These are phyloP conservation scores for Chloroidium sp. DNA, from an alignment of 163 green algal genomes.

Conservation along the genomic window DNA sequence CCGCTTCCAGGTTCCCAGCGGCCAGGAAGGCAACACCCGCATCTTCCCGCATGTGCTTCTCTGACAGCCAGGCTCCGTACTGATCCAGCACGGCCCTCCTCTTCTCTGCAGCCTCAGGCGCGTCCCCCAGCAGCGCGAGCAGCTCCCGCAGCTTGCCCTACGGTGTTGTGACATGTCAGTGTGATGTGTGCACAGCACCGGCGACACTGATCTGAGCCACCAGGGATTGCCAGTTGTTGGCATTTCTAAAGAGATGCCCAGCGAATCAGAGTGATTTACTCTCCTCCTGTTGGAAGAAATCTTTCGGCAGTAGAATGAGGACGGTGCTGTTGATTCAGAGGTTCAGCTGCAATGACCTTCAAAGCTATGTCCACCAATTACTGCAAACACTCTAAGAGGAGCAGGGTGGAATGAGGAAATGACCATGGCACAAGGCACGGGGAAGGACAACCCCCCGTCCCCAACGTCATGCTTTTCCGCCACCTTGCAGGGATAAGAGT, in stretches of 20 bases:
- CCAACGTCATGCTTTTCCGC: too few species aligned
- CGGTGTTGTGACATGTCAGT: not conserved
- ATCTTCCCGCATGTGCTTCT: slow-evolving; percentile 59
- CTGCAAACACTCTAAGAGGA: too few species aligned
- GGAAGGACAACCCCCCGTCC: too few species aligned
- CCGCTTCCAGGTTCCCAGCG: slow-evolving; percentile 37
- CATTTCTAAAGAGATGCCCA: not conserved
- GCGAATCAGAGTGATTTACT: too few species aligned
- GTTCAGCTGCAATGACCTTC: too few species aligned
- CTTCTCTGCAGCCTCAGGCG: slow-evolving; percentile 4
- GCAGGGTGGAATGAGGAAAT: too few species aligned
- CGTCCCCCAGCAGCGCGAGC: slow-evolving; percentile 50
- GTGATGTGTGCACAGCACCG: not conserved
- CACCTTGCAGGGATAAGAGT: too few species aligned
- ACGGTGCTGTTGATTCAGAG: too few species aligned
- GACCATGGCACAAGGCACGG: too few species aligned
- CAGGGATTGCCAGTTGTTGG: not conserved
- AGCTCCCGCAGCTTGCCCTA: slow-evolving; percentile 43
- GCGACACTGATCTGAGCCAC: not conserved
- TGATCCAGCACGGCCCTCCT: slow-evolving; percentile 16
- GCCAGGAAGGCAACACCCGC: slow-evolving; percentile 61
- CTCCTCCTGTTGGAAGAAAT: too few species aligned
- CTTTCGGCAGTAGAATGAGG: too few species aligned
- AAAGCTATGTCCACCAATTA: too few species aligned
- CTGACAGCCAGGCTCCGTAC: slow-evolving; percentile 47